phyloP scores from a whole-genome alignment of 176 grass and related monocot genomes.

The Raddia distichophylla region DNA sequence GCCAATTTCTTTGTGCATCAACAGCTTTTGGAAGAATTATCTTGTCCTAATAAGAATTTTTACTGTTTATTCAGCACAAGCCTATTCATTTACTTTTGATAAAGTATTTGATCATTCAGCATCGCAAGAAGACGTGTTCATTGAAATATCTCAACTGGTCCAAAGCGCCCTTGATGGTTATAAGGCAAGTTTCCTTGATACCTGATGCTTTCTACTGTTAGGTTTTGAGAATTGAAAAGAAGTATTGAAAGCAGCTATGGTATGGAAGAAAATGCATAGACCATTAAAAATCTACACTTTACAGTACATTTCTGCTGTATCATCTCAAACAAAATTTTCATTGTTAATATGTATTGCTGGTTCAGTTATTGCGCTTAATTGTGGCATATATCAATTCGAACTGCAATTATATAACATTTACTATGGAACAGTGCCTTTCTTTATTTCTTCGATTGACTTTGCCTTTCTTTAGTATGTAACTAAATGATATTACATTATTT shows the following conservation, averaged over 20 bases:
- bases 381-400: background rate
- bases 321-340: background rate
- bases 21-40: background rate
- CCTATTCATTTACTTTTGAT: conserved; percentile 88
- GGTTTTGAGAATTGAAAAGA: background rate
- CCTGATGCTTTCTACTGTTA: background rate
- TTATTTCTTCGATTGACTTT: background rate
- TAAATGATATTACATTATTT: background rate
- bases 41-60: background rate
- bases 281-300: background rate
- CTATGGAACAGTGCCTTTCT: background rate
- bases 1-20: background rate
- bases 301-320: background rate
- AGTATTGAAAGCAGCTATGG: background rate
- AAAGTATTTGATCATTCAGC: conserved; percentile 81
- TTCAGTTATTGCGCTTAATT: background rate
- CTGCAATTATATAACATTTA: background rate
- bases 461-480: background rate
- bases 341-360: background rate
- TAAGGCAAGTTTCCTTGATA: conserved; percentile 55
- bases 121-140: conserved; percentile 84
- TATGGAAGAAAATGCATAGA: background rate
- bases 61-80: conserved; percentile 58
- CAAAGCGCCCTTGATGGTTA: conserved; percentile 97
- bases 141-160: conserved; percentile 94